Evolutionary conservation across 202 grass and related monocot genomes (phyloP), one percentile per base, ranked within the genome.

Genomic region (Cymbopogon flexuosus): DNA sequence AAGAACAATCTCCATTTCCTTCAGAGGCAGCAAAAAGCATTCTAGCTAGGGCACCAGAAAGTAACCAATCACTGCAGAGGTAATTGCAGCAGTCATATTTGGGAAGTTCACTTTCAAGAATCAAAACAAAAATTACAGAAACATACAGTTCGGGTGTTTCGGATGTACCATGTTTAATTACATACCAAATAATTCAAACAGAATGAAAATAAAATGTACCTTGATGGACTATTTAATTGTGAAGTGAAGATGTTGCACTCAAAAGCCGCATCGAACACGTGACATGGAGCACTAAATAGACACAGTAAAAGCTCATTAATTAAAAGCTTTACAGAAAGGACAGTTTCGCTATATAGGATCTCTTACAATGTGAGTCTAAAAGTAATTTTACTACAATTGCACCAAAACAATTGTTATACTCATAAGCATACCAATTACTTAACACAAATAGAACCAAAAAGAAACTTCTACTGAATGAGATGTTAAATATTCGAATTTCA

Each of bases 51-150:
- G 84, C 84, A 80, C 80, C 87, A 76, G 92, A 94, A 37, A 94
- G 89, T 72, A 89, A 79, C 92, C 94, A 97, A 59, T 87, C 81
- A 83, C 88, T 90, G 81, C 91, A 90, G 64, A 73, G 67, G 49
- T 46, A 61, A 73, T 11, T 78, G 34, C 36, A 41, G 10, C 46
- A 65, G 35, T 83, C 71, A 78, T 36, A 6, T 40, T 68, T 71
- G 24, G 29, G 36, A 36, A 4, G 7, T 71, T 56, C 61, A 83
- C 23, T 84, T 84, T 54, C 29, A 63, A 76, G 5, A 70, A 39
- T 14, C 40, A 24, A 22, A 70, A 37, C 9, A 56, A 19, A 65
- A 70, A 66, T 47, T 71, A 65, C 8, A 34, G 12, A 11, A 81
- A 24, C 13, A 45, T 5, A 54, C 21, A 57, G 52, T 3, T 22